Base-by-base conservation (phyloP, 2,329 filamentous ascomycete genomes). In the Pseudocercospora ulei region DNA sequence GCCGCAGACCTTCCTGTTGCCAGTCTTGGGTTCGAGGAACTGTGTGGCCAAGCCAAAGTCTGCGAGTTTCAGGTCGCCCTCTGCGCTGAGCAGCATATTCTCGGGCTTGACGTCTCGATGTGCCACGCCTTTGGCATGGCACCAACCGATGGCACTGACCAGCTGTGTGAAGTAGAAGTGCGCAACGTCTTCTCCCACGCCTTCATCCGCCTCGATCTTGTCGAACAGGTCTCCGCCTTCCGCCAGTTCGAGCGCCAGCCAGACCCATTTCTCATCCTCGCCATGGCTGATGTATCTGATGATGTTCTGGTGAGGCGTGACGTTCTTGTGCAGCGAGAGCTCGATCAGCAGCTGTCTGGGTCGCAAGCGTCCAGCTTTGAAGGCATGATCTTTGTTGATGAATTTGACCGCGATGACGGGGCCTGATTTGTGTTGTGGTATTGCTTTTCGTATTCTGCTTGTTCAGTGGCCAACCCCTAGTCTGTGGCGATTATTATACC, bases 241-340 rank as follows among this genome's bases (percentile, higher is more conserved):
- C 29, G 90, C 90, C 51, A 84, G 80, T 63, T 98, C 90, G 86
- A 98, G 95, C 24, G 87, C 88, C 53, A 98, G 94, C 90, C 90
- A 98, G 52, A 82, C 76, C 88, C 90, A 98, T 11, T 79, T 66
- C 0, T 70, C 56, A 59, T 98, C 87, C 61, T 95, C 84, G 38
- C 86, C 88, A 1, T 80, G 82, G 26, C 81, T 79, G 53, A 92
- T 86, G 72, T 85, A 95, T 57, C 85, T 80, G 55, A 98, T 95
- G 49, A 98, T 81, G 62, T 98, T 94, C 38, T 80, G 76, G 59
- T 98, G 92, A 50, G 83, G 79, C 38, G 49, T 52, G 39, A 96
- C 79, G 57, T 88, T 81, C 35, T 78, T 80, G 66, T 98, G 90
- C 11, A 98, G 72, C 2, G 82, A 82, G 25, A 93, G 82, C 65